phyloP scores from a whole-genome alignment of 2,329 filamentous ascomycete species.

The Neonectria ditissima region DNA sequence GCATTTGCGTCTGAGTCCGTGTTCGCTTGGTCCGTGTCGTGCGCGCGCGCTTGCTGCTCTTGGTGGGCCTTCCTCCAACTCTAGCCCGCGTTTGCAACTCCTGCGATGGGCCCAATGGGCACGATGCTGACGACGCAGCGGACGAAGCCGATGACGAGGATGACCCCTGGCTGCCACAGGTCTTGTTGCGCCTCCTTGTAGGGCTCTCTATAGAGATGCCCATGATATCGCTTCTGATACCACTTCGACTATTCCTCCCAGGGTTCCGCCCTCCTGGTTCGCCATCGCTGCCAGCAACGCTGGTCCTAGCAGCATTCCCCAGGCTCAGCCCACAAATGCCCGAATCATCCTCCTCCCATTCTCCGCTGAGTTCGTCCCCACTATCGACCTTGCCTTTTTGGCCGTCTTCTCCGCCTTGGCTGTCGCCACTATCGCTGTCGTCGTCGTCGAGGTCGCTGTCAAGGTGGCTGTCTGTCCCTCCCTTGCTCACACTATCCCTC shows the following conservation, averaged over 20 bases:
- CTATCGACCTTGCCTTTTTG: conserved; percentile 30
- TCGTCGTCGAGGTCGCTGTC: conserved; percentile 29
- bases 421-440: conserved; percentile 25
- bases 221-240: background rate
- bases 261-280: conserved; percentile 5
- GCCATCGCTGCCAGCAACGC: background rate
- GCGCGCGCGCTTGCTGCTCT: conserved; percentile 35
- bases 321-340: conserved; percentile 16
- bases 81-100: background rate
- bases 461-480: conserved; percentile 15
- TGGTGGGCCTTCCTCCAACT: conserved; percentile 11
- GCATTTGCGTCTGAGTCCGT: conserved; percentile 18
- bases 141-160: conserved; percentile 1
- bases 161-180: conserved; percentile 2
- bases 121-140: conserved; percentile 7
- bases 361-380: conserved; percentile 39
- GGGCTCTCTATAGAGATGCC: background rate
- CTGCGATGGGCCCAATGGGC: background rate
- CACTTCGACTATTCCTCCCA: background rate
- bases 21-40: conserved; percentile 17
- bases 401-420: conserved; percentile 24
- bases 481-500: background rate
- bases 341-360: conserved; percentile 9
- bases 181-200: background rate
- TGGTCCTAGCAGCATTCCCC: conserved; percentile 16